Percentiles rank a stretch among this genome's conserved stretches.
These are phyloP conservation scores for Heritiera littoralis DNA, from an alignment of 345 rosid genomes.

Conservation along the genomic window DNA sequence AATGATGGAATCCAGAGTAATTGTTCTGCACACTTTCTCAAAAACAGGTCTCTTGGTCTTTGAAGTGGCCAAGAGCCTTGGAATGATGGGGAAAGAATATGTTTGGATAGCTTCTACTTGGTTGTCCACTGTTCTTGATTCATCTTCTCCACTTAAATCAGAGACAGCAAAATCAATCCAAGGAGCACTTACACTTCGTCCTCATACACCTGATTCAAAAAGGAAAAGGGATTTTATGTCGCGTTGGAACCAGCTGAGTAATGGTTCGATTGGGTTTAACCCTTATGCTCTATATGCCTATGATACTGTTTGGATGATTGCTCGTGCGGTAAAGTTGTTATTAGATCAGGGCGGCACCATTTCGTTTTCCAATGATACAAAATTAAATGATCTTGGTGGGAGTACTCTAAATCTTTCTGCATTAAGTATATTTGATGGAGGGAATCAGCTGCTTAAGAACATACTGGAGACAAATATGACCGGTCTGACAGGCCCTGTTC, in stretches of 20 bases:
- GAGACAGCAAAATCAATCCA: slow-evolving; percentile 37
- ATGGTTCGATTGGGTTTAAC: slow-evolving; percentile 67
- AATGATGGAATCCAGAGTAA: slow-evolving; percentile 74
- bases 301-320: slow-evolving; percentile 91
- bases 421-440: slow-evolving; percentile 76
- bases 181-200: slow-evolving; percentile 76
- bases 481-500: slow-evolving; percentile 73
- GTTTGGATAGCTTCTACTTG: slow-evolving; percentile 89
- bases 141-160: slow-evolving; percentile 37
- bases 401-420: slow-evolving; percentile 70
- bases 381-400: slow-evolving; percentile 41
- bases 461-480: slow-evolving; percentile 66
- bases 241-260: slow-evolving; percentile 71
- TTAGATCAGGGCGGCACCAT: slow-evolving; percentile 66
- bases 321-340: slow-evolving; percentile 65
- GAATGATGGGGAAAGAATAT: slow-evolving; percentile 78
- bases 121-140: slow-evolving; percentile 79
- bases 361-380: slow-evolving; percentile 67
- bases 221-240: slow-evolving; percentile 57
- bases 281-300: slow-evolving; percentile 82
- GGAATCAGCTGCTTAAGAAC: slow-evolving; percentile 49
- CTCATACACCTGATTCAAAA: slow-evolving; percentile 65
- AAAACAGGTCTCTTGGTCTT: slow-evolving; percentile 62
- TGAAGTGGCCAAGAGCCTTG: slow-evolving; percentile 68
- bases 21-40: slow-evolving; percentile 58